These are phyloP conservation scores for Cyclotella cryptica DNA, from an alignment of 108 stramenopile species.

Conservation along the genomic window DNA sequence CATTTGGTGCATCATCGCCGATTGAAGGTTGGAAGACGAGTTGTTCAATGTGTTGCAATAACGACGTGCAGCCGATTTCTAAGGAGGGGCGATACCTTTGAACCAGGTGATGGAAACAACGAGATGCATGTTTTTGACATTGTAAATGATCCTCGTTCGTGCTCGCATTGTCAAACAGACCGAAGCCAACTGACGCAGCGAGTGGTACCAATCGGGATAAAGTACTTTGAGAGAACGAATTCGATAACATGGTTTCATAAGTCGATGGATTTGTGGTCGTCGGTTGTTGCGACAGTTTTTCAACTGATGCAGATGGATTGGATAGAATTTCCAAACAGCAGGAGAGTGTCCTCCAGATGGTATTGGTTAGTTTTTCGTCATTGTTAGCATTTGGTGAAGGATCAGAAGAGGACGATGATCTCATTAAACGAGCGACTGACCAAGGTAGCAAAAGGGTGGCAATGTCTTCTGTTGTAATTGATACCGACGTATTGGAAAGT, in stretches of 20 bases:
- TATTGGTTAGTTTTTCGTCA: background rate
- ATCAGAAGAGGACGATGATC: constrained; percentile 10
- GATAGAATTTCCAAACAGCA: constrained; percentile 19
- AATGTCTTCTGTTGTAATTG: constrained; percentile 38
- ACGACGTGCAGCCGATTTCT: constrained; percentile 24
- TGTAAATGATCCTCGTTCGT: too few relatives aligned
- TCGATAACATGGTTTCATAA: constrained; percentile 24
- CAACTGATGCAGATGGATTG: background rate
- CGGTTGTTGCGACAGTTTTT: background rate
- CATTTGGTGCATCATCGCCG: too few relatives aligned
- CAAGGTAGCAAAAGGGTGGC: constrained; percentile 47
- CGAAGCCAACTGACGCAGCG: constrained; percentile 8
- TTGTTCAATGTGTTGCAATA: constrained; percentile 26
- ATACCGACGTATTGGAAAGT: background rate
- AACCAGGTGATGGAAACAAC: constrained; percentile 16
- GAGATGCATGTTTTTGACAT: constrained; percentile 19
- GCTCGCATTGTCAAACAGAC: background rate
- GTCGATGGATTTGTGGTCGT: background rate
- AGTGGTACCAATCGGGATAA: constrained; percentile 23
- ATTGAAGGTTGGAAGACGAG: background rate
- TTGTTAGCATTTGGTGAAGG: background rate
- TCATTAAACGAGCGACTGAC: constrained; percentile 37
- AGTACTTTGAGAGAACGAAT: constrained; percentile 27
- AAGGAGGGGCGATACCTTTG: constrained; percentile 24
- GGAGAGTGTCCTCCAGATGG: constrained; percentile 37